A percentile compares a stretch with the other conserved stretches of the same genome.
These are phyloP conservation scores for Papiliotrema nemorosa DNA, from an alignment of 1,284 basidiomycete species.

Conservation along the genomic window DNA sequence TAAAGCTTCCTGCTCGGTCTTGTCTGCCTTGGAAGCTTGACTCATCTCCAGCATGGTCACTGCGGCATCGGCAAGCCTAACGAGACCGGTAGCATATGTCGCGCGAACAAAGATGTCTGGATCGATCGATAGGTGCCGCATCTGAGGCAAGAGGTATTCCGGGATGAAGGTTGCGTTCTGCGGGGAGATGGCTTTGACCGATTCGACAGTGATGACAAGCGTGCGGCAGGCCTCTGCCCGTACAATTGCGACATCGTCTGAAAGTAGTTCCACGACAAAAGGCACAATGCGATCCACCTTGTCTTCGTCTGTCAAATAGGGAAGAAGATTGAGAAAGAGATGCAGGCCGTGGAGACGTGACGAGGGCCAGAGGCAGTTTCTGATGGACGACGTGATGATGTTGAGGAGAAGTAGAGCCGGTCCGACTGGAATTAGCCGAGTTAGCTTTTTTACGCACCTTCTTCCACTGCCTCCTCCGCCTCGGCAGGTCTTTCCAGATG, in stretches of 20 bases:
- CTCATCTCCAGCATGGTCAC: constrained; percentile 74
- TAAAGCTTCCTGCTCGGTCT: constrained; percentile 59
- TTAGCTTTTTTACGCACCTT: background rate
- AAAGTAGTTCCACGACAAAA: constrained; percentile 81
- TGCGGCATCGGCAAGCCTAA: constrained; percentile 76
- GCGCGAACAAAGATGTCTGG: constrained; percentile 82
- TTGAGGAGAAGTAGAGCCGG: constrained; percentile 76
- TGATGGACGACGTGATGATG: constrained; percentile 81
- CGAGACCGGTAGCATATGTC: constrained; percentile 82
- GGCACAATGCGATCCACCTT: constrained; percentile 92
- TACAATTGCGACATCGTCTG: constrained; percentile 78
- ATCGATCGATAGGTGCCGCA: constrained; percentile 76
- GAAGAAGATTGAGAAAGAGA: constrained; percentile 76
- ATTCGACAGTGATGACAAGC: constrained; percentile 79
- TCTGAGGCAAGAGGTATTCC: constrained; percentile 92
- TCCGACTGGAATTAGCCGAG: constrained; percentile 57
- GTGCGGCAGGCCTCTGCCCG: constrained; percentile 74
- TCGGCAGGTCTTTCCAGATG: constrained; percentile 23
- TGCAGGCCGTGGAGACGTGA: constrained; percentile 83
- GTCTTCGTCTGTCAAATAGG: constrained; percentile 87
- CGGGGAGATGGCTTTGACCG: constrained; percentile 81
- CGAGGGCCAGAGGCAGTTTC: constrained; percentile 81
- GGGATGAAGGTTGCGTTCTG: constrained; percentile 81
- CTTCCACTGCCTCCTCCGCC: background rate
- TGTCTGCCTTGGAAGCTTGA: constrained; percentile 72